Conservation (phyloP, 108 stramenopile species). For the Cyclostephanos tholiformis region DNA sequence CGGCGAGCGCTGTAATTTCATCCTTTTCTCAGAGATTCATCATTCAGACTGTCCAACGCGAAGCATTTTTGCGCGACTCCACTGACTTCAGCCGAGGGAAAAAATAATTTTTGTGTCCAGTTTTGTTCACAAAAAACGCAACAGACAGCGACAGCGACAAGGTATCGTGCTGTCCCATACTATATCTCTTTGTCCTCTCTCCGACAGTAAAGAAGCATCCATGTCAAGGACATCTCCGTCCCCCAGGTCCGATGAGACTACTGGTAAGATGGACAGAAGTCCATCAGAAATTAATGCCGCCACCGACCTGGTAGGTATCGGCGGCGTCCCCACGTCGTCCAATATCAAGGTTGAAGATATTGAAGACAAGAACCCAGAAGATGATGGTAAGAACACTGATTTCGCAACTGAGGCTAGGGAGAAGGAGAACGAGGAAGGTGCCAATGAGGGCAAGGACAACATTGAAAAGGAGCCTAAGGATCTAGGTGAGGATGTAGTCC, state of each 20-base stretch:
- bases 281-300: constrained; percentile 16
- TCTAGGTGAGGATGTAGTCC: background rate
- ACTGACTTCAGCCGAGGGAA: too few species aligned
- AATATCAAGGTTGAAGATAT: background rate
- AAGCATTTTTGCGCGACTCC: too few species aligned
- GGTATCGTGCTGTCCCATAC: too few species aligned
- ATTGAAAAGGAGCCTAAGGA: background rate
- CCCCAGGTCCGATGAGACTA: background rate
- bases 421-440: background rate
- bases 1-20: too few species aligned
- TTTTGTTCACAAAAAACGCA: too few species aligned
- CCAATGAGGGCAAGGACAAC: background rate
- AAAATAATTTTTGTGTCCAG: too few species aligned
- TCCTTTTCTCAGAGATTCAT: too few species aligned
- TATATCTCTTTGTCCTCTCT: too few species aligned
- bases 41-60: too few species aligned
- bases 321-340: constrained; percentile 5
- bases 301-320: constrained; percentile 14
- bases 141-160: too few species aligned
- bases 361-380: background rate
- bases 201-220: background rate
- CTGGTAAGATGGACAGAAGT: background rate
- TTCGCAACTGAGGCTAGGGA: background rate
- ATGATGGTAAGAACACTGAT: background rate
- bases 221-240: background rate